These are phyloP conservation scores for Sarocladium brachiariae DNA, from an alignment of 2,329 filamentous ascomycete species.

Conservation along the genomic window DNA sequence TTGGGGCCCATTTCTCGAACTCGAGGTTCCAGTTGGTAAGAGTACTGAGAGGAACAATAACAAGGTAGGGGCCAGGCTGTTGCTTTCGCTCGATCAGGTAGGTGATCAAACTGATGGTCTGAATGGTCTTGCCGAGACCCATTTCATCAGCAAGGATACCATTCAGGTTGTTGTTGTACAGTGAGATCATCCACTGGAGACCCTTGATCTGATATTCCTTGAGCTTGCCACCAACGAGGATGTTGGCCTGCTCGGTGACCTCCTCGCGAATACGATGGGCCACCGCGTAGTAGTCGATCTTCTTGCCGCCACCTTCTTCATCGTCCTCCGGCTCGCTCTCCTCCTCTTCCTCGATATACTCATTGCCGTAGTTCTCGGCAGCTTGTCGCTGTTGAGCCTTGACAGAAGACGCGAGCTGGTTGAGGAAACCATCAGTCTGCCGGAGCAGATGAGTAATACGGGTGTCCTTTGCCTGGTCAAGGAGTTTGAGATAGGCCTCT, in stretches of 20 bases:
- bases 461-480: slow-evolving; percentile 98
- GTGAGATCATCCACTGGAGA: slow-evolving; percentile 98
- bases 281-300: slow-evolving; percentile 98
- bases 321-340: slow-evolving; percentile 58
- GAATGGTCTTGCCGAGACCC: slow-evolving; percentile 99
- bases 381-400: slow-evolving; percentile 86
- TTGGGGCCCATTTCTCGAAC: slow-evolving; percentile 98
- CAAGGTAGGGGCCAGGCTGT: slow-evolving; percentile 85
- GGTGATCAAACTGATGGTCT: slow-evolving; percentile 95
- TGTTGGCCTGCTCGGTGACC: slow-evolving; percentile 72
- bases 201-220: slow-evolving; percentile 99
- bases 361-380: slow-evolving; percentile 69
- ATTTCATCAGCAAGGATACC: slow-evolving; percentile 98
- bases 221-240: slow-evolving; percentile 83
- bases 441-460: slow-evolving; percentile 96
- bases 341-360: slow-evolving; percentile 41
- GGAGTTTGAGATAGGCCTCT: slow-evolving; percentile 94
- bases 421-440: slow-evolving; percentile 95
- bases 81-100: slow-evolving; percentile 95
- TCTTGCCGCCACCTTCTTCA: slow-evolving; percentile 63
- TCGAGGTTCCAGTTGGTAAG: slow-evolving; percentile 98
- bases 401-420: slow-evolving; percentile 90
- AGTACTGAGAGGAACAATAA: slow-evolving; percentile 94
- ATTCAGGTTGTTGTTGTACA: slow-evolving; percentile 99
- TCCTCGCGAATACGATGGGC: slow-evolving; percentile 95